Base-by-base conservation (phyloP, 2,329 filamentous ascomycete genomes). In the Penicillium sp. region DNA sequence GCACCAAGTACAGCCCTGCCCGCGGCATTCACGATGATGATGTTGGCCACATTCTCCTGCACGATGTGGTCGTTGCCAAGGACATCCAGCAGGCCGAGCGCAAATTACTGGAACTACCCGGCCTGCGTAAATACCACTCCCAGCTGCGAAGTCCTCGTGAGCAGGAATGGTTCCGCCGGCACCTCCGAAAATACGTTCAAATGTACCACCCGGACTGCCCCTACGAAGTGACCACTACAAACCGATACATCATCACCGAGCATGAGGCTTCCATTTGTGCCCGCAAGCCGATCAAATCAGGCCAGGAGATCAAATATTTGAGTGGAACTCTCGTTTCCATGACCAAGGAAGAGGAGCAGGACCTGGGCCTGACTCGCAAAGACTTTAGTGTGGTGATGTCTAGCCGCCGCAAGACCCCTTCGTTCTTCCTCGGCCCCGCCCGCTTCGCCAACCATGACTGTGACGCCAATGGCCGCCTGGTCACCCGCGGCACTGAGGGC, bases 371-470 rank as follows among this genome's bases (percentile, higher is more conserved):
- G 58, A 87, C 85, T 54, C 88, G 94, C 68, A 92, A 93, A 67
- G 94, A 99, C 69, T 99, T 99, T 70, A 96, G 92, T 70, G 92
- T 99, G 58, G 92, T 99, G 29, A 89, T 96, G 67, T 96, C 92
- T 57, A 93, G 90, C 60, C 83, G 94, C 53, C 93, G 89, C 74
- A 96, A 95, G 74, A 87, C 87, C 55, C 88, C 92, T 28, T 95
- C 90, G 47, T 78, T 99, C 39, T 97, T 99, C 69, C 86, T 99
- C 69, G 94, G 94, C 0, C 95, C 94, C 7, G 94, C 94, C 31
- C 86, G 94, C 46, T 97, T 99, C 70, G 91, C 94, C 24, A 99
- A 99, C 68, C 94, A 99, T 73, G 94, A 99, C 71, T 99, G 94
- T 74, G 83, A 88, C 61, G 90, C 94, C 29, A 99, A 97, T 75